A percentile compares a stretch with the other conserved stretches of the same genome.
These are phyloP conservation scores for Achlya hypogyna DNA, from an alignment of 352 stramenopile genomes.

Conservation along the genomic window DNA sequence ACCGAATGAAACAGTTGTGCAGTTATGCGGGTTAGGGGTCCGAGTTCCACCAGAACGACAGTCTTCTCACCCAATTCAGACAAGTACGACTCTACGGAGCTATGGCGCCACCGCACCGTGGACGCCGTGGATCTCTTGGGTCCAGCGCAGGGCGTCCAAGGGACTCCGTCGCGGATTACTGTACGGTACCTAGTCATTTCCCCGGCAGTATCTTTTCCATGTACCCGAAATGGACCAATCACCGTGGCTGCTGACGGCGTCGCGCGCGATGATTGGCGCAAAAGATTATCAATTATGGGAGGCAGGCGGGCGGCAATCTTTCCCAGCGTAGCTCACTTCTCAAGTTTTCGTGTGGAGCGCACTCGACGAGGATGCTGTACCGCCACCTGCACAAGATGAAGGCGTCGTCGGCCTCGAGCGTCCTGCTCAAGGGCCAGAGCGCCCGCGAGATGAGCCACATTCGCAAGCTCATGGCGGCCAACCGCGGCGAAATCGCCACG, in stretches of 20 bases:
- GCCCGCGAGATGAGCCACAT: slow-evolving; percentile 39
- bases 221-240: background rate
- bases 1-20: too few species aligned
- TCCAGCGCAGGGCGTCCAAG: background rate
- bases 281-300: background rate
- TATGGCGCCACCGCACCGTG: background rate
- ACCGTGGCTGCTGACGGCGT: background rate
- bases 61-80: background rate
- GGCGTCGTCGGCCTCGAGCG: background rate
- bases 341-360: slow-evolving; percentile 3
- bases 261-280: background rate
- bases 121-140: background rate
- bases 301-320: background rate
- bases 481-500: slow-evolving; percentile 97
- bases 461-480: slow-evolving; percentile 96
- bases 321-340: background rate
- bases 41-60: background rate
- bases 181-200: background rate
- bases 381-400: slow-evolving; percentile 9
- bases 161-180: background rate
- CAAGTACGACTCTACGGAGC: background rate
- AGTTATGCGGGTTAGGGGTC: background rate
- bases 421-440: background rate
- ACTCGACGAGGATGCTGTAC: slow-evolving; percentile 3
- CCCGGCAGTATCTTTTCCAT: background rate